phyloP scores from a whole-genome alignment of 495 filamentous ascomycete genomes.

The Pyrenula aspistea region DNA sequence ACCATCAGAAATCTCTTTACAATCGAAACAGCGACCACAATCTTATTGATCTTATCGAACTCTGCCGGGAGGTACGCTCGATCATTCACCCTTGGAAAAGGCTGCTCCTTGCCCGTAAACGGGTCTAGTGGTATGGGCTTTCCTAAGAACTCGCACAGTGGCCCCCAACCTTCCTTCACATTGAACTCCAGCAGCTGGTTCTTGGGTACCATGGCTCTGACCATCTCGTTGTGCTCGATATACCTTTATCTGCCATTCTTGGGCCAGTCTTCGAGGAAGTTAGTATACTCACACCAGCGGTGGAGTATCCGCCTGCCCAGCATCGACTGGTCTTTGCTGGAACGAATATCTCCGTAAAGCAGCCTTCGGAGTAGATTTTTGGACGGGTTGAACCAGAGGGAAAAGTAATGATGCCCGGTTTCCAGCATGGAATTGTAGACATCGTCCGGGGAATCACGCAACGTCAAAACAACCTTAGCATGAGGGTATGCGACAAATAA shows the following conservation, averaged over 20 bases:
- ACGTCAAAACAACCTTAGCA: constrained; percentile 43
- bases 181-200: constrained; percentile 26
- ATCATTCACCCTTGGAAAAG: constrained; percentile 9
- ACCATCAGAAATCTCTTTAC: neutral
- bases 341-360: neutral
- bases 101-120: neutral
- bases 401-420: neutral
- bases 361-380: neutral
- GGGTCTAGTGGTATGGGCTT: constrained; percentile 4
- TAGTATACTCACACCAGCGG: neutral
- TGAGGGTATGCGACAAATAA: constrained; percentile 46
- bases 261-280: constrained; percentile 2
- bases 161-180: constrained; percentile 33
- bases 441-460: constrained; percentile 19
- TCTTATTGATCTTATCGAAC: neutral
- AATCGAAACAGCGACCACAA: neutral
- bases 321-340: neutral
- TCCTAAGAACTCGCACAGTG: constrained; percentile 28
- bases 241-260: constrained; percentile 4
- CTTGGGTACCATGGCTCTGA: constrained; percentile 17
- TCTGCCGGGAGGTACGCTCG: neutral
- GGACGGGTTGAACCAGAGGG: neutral
- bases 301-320: neutral
- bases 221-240: constrained; percentile 21
- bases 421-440: neutral